Evolutionary conservation across 352 stramenopile species (phyloP).

Genomic region (Aphanomyces stellatus): DNA sequence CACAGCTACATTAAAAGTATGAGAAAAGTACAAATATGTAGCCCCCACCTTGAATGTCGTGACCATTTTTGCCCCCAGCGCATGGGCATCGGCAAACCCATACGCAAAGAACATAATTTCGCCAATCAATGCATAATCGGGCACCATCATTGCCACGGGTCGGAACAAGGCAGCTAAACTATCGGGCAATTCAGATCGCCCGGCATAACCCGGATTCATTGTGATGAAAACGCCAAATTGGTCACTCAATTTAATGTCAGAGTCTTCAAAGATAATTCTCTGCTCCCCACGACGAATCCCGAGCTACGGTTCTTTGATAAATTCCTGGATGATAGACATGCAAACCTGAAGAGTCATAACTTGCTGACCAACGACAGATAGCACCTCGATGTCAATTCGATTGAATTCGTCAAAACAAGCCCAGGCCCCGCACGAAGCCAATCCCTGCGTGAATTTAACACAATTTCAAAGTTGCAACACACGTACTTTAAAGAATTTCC

Average conservation of each 20-base stretch:
- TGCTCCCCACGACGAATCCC: constrained; percentile 71
- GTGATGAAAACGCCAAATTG: constrained; percentile 89
- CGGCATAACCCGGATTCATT: constrained; percentile 86
- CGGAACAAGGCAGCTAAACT: constrained; percentile 81
- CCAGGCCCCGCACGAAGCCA: constrained; percentile 91
- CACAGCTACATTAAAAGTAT: constrained; percentile 36
- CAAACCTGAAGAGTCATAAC: constrained; percentile 86
- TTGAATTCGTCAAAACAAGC: constrained; percentile 89
- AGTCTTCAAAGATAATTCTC: constrained; percentile 92
- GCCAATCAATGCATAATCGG: constrained; percentile 83
- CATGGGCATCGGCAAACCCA: constrained; percentile 51
- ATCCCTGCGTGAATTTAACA: constrained; percentile 32
- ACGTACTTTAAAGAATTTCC: constrained; percentile 89
- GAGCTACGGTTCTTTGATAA: constrained; percentile 21
- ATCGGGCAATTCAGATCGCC: constrained; percentile 79
- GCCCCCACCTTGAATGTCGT: constrained; percentile 67
- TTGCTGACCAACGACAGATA: constrained; percentile 84
- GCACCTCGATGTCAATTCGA: constrained; percentile 82
- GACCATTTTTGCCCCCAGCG: constrained; percentile 74
- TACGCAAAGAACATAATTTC: constrained; percentile 90
- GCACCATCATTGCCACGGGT: constrained; percentile 88
- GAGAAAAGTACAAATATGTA: neutral
- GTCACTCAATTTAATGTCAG: constrained; percentile 90
- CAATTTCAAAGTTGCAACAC: constrained; percentile 19
- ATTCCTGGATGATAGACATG: neutral